Evolutionary conservation across 768 basidiomycete species (phyloP).

Genomic region (Agaricus subrufescens): DNA sequence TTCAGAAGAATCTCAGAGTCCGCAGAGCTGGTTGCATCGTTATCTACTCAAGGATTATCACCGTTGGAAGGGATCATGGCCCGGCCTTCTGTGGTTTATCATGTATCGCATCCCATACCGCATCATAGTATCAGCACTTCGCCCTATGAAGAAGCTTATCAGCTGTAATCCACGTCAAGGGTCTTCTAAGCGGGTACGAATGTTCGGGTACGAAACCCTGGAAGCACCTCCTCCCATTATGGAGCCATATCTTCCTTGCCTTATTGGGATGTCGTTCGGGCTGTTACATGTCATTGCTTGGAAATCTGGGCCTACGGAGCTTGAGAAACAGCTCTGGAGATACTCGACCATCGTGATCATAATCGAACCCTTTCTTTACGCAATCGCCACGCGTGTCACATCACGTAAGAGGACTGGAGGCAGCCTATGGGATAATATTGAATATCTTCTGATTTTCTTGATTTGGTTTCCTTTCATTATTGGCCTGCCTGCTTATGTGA

Average conservation of each 20-base stretch:
- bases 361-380: neutral
- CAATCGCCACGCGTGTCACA: neutral
- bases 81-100: neutral
- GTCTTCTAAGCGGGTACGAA: neutral
- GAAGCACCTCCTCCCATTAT: neutral
- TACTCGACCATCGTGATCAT: neutral
- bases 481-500: neutral
- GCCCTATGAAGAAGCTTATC: constrained; percentile 3
- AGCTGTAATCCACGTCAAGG: neutral
- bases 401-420: neutral
- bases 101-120: constrained; percentile 1
- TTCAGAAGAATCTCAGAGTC: neutral
- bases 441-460: neutral
- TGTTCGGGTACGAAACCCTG: neutral
- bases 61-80: neutral
- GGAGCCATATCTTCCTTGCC: neutral
- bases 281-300: neutral
- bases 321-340: neutral
- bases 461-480: constrained; percentile 2
- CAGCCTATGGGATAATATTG: neutral
- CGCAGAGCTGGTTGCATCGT: neutral
- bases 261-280: neutral
- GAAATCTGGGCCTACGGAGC: neutral
- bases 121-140: neutral
- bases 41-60: neutral